Percentiles rank a stretch among this genome's conserved stretches.
These are phyloP conservation scores for Exutisphaerella laricina DNA, from an alignment of 2,329 filamentous ascomycete species.

Conservation along the genomic window DNA sequence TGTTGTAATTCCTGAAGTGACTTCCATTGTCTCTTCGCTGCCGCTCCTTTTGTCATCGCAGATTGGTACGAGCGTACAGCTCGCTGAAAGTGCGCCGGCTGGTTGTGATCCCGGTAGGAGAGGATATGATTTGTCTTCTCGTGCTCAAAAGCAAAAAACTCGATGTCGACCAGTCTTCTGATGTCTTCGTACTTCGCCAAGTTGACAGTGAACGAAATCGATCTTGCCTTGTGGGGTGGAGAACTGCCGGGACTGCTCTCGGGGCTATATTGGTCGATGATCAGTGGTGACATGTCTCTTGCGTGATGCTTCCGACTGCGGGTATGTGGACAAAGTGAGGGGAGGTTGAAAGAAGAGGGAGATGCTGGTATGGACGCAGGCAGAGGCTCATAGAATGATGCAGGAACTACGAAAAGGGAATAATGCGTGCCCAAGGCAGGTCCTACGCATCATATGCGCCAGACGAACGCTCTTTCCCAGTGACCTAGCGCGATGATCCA, in stretches of 20 bases:
- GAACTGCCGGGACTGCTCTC: constrained; percentile 11
- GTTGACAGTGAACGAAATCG: constrained; percentile 20
- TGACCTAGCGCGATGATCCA: constrained; percentile 10
- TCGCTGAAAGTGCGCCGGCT: constrained; percentile 27
- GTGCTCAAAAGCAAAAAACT: constrained; percentile 37
- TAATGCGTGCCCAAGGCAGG: constrained; percentile 8
- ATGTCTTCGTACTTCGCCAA: constrained; percentile 25
- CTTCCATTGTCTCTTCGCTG: constrained; percentile 10
- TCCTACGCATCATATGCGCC: constrained; percentile 15
- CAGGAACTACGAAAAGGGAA: constrained; percentile 11
- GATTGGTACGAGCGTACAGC: constrained; percentile 21
- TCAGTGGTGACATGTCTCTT: constrained; percentile 21
- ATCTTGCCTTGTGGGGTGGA: constrained; percentile 14
- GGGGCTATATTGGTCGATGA: constrained; percentile 13
- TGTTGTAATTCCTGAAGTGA: constrained; percentile 6
- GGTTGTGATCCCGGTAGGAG: constrained; percentile 28
- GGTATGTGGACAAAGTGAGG: constrained; percentile 3
- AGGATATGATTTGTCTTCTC: constrained; percentile 32
- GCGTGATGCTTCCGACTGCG: background rate
- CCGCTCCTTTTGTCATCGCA: constrained; percentile 13
- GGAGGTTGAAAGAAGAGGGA: background rate
- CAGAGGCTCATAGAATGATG: constrained; percentile 9
- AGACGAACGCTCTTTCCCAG: constrained; percentile 11
- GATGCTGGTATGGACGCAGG: constrained; percentile 3
- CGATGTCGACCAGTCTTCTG: constrained; percentile 36